Evolutionary conservation across 1,284 basidiomycete genomes (phyloP).

Genomic region (Moniliophthora roreri): DNA sequence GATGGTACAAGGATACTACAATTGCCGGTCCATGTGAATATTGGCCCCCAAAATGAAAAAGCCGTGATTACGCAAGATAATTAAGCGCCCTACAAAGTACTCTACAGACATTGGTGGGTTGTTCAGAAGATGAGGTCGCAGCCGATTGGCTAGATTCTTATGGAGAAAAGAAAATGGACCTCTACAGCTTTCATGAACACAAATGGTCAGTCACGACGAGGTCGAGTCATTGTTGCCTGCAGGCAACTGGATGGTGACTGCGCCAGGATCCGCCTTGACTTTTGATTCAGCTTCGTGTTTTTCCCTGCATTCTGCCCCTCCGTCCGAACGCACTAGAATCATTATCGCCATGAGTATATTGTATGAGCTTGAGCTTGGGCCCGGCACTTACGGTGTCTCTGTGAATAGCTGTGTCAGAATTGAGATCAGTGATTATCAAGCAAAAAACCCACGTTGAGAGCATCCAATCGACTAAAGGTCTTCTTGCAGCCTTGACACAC

Average conservation of each 20-base stretch:
- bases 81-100: constrained; percentile 1
- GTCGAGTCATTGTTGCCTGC: constrained; percentile 2
- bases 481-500: constrained; percentile 92
- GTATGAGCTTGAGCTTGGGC: not conserved
- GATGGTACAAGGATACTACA: not conserved
- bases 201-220: not conserved
- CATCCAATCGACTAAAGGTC: constrained; percentile 92
- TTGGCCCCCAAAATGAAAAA: not conserved
- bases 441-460: constrained; percentile 77
- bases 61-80: not conserved
- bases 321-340: constrained; percentile 73
- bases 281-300: constrained; percentile 25
- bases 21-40: constrained; percentile 1
- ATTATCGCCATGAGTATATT: not conserved
- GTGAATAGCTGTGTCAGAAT: constrained; percentile 19
- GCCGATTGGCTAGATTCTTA: too few species aligned
- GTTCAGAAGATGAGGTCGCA: too few species aligned
- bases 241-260: not conserved
- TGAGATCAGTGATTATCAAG: constrained; percentile 20
- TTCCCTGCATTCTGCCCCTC: constrained; percentile 71
- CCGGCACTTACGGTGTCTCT: constrained; percentile 49
- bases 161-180: not conserved
- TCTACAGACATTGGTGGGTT: not conserved
- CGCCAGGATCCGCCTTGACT: not conserved
- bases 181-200: constrained; percentile 1